Conservation (phyloP, 164 flowering plant genomes). For the Tinospora cordifolia region DNA sequence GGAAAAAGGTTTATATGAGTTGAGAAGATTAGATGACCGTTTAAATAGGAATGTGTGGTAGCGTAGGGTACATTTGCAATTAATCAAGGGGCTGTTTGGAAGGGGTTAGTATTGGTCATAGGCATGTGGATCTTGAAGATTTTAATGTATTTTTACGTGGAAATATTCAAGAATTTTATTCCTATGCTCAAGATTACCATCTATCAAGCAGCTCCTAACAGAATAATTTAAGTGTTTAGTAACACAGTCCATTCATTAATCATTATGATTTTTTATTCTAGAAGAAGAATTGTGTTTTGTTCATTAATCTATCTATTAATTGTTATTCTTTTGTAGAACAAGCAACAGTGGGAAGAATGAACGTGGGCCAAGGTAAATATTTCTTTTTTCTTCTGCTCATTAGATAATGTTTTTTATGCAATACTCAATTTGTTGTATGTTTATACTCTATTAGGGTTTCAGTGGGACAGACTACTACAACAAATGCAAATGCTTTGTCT, state of each 20-base stretch:
- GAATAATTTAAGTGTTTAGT: not conserved
- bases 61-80: too few species aligned
- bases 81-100: too few species aligned
- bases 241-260: not conserved
- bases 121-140: too few species aligned
- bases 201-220: not conserved
- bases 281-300: not conserved
- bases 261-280: not conserved
- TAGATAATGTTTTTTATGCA: not conserved
- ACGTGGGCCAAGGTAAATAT: slow-evolving; percentile 9
- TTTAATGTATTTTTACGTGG: too few species aligned
- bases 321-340: slow-evolving; percentile 6
- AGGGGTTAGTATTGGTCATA: too few species aligned
- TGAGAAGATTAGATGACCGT: too few species aligned
- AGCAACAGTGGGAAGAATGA: not conserved
- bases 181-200: not conserved
- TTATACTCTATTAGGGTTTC: slow-evolving; percentile 21
- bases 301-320: not conserved
- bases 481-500: slow-evolving; percentile 9
- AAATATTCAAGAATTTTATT: too few species aligned
- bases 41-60: too few species aligned
- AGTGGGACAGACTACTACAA: slow-evolving; percentile 15
- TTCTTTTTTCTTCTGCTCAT: not conserved
- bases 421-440: not conserved
- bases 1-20: too few species aligned